Evolutionary conservation across 805 yeast species (phyloP), one percentile per base, ranked within the genome.

Genomic region (Cephaloascus albidus): DNA sequence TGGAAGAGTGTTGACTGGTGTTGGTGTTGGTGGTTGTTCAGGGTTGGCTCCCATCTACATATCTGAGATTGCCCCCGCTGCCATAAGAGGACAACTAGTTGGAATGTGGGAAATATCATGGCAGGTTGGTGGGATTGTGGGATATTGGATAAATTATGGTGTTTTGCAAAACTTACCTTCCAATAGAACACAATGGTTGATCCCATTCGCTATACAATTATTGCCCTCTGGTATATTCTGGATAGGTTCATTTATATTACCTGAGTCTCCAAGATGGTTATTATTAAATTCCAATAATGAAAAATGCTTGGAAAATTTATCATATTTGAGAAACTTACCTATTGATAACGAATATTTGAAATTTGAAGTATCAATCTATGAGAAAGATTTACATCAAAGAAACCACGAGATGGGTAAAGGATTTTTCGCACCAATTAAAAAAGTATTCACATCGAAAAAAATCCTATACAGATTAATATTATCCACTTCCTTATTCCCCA

Each of bases 1-100:
- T 2, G 81, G 81, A 10, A 60, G 81, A 45, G 68, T 68, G 34
- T 49, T 74, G 37, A 60, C 74, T 19, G 81, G 81, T 5, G 35
- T 75, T 8, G 77, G 77, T 20, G 70, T 72, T 38, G 81, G 81
- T 3, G 67, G 69, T 10, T 60, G 74, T 33, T 63, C 78, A 1
- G 64, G 66, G 50, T 53, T 72, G 41, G 73, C 73, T 1, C 77
- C 78, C 4, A 61, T 70, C 33, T 71, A 67, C 42, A 57, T 71
- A 6, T 57, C 69, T 3, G 76, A 71, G 41, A 61, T 63, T 18
- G 53, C 68, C 3, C 74, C 75, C 2, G 58, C 72, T 3, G 54
- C 65, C 3, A 61, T 68, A 33, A 55, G 76, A 49, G 77, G 76
- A 16, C 60, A 60, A 43, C 53, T 69, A 28, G 64, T 65, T 33